Evolutionary conservation across 1,139 yeast genomes (phyloP).

Genomic region (Blastobotrys petasosporus): DNA sequence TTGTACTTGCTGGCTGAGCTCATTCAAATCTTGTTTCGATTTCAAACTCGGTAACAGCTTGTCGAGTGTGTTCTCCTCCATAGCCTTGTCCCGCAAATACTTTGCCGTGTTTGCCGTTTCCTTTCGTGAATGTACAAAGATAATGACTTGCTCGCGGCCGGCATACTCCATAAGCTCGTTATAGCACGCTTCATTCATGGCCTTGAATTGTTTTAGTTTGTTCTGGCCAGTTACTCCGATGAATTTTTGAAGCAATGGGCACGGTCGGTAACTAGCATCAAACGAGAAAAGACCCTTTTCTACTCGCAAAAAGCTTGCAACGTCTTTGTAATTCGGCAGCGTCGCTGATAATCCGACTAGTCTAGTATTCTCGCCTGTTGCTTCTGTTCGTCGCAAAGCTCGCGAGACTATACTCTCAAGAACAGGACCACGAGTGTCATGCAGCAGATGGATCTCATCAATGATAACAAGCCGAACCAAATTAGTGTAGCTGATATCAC

Average conservation of each 20-base stretch:
- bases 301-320: slow-evolving; percentile 74
- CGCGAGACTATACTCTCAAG: slow-evolving; percentile 83
- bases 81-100: slow-evolving; percentile 58
- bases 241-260: slow-evolving; percentile 85
- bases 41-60: slow-evolving; percentile 45
- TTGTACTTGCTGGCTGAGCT: slow-evolving; percentile 54
- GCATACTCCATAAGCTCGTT: slow-evolving; percentile 72
- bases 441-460: slow-evolving; percentile 90
- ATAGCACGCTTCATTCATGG: slow-evolving; percentile 88
- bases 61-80: slow-evolving; percentile 48
- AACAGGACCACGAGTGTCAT: slow-evolving; percentile 95
- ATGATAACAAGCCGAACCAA: slow-evolving; percentile 71
- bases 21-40: slow-evolving; percentile 56
- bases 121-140: slow-evolving; percentile 91
- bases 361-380: slow-evolving; percentile 48
- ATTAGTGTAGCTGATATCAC: slow-evolving; percentile 56
- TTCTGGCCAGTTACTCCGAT: slow-evolving; percentile 83
- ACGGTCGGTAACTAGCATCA: slow-evolving; percentile 80
- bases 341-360: slow-evolving; percentile 91
- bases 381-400: slow-evolving; percentile 47
- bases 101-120: slow-evolving; percentile 84
- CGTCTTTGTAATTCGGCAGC: slow-evolving; percentile 83
- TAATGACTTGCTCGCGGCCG: slow-evolving; percentile 65
- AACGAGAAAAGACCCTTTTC: slow-evolving; percentile 67
- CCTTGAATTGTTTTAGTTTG: slow-evolving; percentile 69